phyloP scores from a whole-genome alignment of 208 protist species.

The Wallacemonas sp. region DNA sequence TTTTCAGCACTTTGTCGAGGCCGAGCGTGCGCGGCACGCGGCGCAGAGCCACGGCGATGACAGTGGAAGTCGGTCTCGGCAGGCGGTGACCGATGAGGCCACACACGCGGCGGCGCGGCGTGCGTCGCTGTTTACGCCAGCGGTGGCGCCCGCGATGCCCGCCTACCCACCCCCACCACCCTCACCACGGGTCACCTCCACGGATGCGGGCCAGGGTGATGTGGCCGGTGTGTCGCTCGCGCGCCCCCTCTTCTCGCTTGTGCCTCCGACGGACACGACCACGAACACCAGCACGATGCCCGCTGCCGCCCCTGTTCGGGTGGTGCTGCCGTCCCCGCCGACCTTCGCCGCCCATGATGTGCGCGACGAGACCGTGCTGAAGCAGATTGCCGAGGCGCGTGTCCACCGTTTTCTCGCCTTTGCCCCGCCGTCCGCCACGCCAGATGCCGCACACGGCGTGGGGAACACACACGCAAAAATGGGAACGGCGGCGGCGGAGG shows the following conservation, averaged over 20 bases:
- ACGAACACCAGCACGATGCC: background rate
- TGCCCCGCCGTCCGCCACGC: slow-evolving; percentile 15
- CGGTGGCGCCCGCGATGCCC: slow-evolving; percentile 38
- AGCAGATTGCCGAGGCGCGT: slow-evolving; percentile 38
- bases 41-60: no score
- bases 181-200: background rate
- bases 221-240: slow-evolving; percentile 4
- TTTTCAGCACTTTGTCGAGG: slow-evolving; percentile 14
- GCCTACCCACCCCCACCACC: background rate
- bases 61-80: no score
- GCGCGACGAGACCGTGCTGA: slow-evolving; percentile 39
- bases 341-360: slow-evolving; percentile 29
- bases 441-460: no score
- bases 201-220: no score
- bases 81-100: slow-evolving; percentile 23
- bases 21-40: no score
- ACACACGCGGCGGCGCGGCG: slow-evolving; percentile 49
- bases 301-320: background rate
- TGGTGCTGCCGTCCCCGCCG: slow-evolving; percentile 22
- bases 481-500: background rate
- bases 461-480: background rate
- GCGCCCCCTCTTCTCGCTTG: slow-evolving; percentile 18
- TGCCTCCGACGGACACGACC: background rate
- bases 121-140: slow-evolving; percentile 46
- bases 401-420: slow-evolving; percentile 34